A percentile compares a stretch with the other conserved stretches of the same genome.
Evolutionary conservation across 805 yeast species (phyloP).

Genomic region (Priceomyces medius): DNA sequence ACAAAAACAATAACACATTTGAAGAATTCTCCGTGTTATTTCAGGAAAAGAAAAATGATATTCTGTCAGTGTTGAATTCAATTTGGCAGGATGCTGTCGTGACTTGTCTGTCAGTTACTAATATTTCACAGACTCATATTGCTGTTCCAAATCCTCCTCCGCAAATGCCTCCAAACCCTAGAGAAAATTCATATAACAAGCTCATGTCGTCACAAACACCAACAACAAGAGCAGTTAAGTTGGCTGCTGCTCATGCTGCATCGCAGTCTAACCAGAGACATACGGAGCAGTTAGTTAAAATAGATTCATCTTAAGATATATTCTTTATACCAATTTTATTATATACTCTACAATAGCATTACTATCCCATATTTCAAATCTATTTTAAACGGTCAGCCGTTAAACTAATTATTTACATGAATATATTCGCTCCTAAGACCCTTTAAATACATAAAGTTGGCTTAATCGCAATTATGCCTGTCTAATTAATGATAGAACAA

Average conservation of each 20-base stretch:
- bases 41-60: constrained; percentile 32
- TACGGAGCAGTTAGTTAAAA: constrained; percentile 10
- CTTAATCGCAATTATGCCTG: not conserved
- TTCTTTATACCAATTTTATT: no score
- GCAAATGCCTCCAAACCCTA: constrained; percentile 20
- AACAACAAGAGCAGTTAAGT: constrained; percentile 35
- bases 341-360: not conserved
- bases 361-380: not conserved
- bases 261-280: constrained; percentile 6
- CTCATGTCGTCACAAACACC: constrained; percentile 25
- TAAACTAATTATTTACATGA: not conserved
- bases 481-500: no score
- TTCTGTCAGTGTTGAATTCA: constrained; percentile 22
- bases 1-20: constrained; percentile 29
- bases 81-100: constrained; percentile 44
- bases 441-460: not conserved
- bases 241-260: constrained; percentile 22
- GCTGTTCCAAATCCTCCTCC: constrained; percentile 5
- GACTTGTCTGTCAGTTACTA: constrained; percentile 14
- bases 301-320: not conserved
- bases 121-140: constrained; percentile 6
- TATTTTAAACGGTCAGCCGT: not conserved
- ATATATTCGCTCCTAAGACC: not conserved
- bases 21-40: constrained; percentile 33
- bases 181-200: constrained; percentile 22